A percentile compares a stretch with the other conserved stretches of the same genome.
phyloP scores from a whole-genome alignment of 1,139 yeast genomes.

The Yamadazyma aaseri region DNA sequence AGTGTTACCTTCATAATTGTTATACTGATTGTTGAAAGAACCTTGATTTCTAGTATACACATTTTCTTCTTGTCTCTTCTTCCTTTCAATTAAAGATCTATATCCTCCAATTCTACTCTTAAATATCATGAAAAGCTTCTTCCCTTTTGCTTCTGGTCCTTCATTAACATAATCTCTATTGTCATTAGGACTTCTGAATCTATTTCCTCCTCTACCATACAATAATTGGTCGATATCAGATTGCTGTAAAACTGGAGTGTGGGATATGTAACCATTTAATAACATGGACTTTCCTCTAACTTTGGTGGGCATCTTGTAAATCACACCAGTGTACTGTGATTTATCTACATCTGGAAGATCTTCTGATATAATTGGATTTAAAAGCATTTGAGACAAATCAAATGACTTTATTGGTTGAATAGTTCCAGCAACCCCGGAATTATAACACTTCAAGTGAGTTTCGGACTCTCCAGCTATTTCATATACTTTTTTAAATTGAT shows the following conservation, averaged over 20 bases:
- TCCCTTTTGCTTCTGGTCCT: slow-evolving; percentile 45
- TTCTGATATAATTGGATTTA: slow-evolving; percentile 62
- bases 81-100: slow-evolving; percentile 23
- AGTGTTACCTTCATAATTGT: slow-evolving; percentile 2
- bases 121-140: slow-evolving; percentile 31
- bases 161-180: slow-evolving; percentile 39
- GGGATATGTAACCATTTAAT: slow-evolving; percentile 73
- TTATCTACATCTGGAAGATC: slow-evolving; percentile 59
- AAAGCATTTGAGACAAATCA: slow-evolving; percentile 43
- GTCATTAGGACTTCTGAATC: slow-evolving; percentile 34
- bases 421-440: slow-evolving; percentile 67
- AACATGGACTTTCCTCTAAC: slow-evolving; percentile 74
- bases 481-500: slow-evolving; percentile 34
- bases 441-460: slow-evolving; percentile 41
- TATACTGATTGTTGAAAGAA: slow-evolving; percentile 6
- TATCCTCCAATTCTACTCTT: slow-evolving; percentile 44
- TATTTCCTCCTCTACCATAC: slow-evolving; percentile 35
- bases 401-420: slow-evolving; percentile 47
- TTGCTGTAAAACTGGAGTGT: slow-evolving; percentile 56
- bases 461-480: slow-evolving; percentile 28
- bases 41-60: slow-evolving; percentile 8
- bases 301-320: slow-evolving; percentile 57
- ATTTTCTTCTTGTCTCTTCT: slow-evolving; percentile 2
- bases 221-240: slow-evolving; percentile 68
- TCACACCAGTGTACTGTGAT: slow-evolving; percentile 52